Evolutionary conservation across 2,329 filamentous ascomycete genomes (phyloP).

Genomic region (Proliferodiscus dingleyae): DNA sequence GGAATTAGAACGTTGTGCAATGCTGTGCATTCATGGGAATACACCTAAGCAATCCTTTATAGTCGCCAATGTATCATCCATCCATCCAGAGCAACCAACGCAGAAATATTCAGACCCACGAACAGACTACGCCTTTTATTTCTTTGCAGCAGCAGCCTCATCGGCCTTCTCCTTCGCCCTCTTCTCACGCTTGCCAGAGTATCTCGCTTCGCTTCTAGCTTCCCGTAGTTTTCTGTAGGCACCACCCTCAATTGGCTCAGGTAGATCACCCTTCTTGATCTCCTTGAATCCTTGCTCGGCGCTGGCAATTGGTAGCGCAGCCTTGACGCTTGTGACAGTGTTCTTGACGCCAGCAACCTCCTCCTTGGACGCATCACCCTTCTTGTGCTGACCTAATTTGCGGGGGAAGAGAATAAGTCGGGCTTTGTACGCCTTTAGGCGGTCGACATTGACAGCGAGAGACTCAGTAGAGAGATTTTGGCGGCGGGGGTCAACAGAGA

Average conservation of each 20-base stretch:
- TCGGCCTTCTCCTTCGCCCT: conserved; percentile 82
- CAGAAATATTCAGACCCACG: conserved; percentile 28
- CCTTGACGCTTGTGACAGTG: conserved; percentile 52
- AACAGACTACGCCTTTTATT: conserved; percentile 51
- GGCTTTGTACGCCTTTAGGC: conserved; percentile 95
- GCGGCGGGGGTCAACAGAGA: conserved; percentile 92
- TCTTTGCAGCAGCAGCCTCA: conserved; percentile 73
- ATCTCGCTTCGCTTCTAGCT: conserved; percentile 76
- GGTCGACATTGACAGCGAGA: conserved; percentile 89
- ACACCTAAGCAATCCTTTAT: conserved; percentile 32
- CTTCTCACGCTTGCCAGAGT: conserved; percentile 86
- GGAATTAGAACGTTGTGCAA: conserved; percentile 14
- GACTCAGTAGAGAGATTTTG: conserved; percentile 96
- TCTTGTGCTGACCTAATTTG: conserved; percentile 90
- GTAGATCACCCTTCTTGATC: conserved; percentile 78
- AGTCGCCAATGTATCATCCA: conserved; percentile 28
- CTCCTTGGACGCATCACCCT: conserved; percentile 81
- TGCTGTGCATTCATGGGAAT: conserved; percentile 34
- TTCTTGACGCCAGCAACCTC: conserved; percentile 62
- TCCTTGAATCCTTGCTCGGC: conserved; percentile 60
- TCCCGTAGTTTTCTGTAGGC: conserved; percentile 84
- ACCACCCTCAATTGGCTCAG: conserved; percentile 70
- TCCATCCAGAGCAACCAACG: conserved; percentile 26
- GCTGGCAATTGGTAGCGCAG: conserved; percentile 69
- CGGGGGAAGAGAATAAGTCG: conserved; percentile 97